Base-by-base conservation (phyloP, 306 rosid genomes). In the Ceratonia siliqua region DNA sequence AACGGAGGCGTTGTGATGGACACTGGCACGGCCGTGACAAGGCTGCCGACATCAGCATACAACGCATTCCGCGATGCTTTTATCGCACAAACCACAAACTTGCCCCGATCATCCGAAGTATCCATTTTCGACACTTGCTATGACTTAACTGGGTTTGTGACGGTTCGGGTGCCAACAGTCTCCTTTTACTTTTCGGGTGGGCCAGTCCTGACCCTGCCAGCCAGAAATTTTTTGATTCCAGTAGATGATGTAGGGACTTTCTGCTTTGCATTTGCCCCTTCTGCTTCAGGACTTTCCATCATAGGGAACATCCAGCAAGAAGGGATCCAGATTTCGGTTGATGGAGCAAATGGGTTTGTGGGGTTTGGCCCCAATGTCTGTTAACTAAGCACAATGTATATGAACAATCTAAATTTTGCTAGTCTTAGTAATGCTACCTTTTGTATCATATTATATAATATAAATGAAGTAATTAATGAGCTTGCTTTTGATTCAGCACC, bases 301-400 rank as follows among this genome's bases (percentile, higher is more conserved):
- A 87, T 94, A 35, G 99, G 99, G n/a, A 94, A 94, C 77, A 87
- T 94, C 41, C 99, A 94, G 48, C 99, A 92, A 79, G 96, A 92
- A 74, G 99, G 99, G 6, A 94, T 94, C 69, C 84, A 94, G 75
- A 86, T 92, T 65, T 91, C 98, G 9, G 72, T 94, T 20, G 98
- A 94, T 73, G 96, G 90, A 77, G 94, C 95, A 0, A 85, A 81
- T 84, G 99, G 95, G 8, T 91, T 85, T 79, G 93, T 94, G 5
- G 99, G 99, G 72, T 94, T 94, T 75, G 97, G 97, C 62, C 99
- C 97, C 48, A 79, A 82, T 77, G 88, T 94, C 0, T 94, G 99
- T 82, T 94, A 83, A 79, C 30, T 13, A 61, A 28, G 13, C 28
- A 36, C n/a, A n/a, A n/a, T 61, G 77, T 70, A 67, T 76, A 59